Base-by-base conservation (phyloP, 2,329 filamentous ascomycete genomes). In the Allantophomopsis cytisporea region DNA sequence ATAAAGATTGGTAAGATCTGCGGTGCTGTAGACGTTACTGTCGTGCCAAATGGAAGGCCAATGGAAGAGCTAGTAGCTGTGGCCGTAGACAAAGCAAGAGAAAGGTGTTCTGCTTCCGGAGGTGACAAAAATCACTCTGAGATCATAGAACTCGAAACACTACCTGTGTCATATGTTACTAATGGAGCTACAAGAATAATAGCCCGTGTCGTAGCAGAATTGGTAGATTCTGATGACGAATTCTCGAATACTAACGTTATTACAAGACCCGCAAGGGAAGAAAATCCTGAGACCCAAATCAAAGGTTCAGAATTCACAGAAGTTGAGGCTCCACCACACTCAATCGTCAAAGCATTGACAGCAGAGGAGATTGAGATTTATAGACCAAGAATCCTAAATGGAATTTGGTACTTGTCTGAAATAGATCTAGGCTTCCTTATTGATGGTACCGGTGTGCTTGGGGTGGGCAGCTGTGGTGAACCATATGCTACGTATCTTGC, bases 11-110 rank as follows among this genome's bases (percentile, higher is more conserved):
- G 68, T 2, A 69, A 69, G 40, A 63, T 75, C 1, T 64, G 65
- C 2, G 70, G 68, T 0, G 63, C 65, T 8, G 56, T 74, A 2
- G 71, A 76, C 40, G 55, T 65, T 1, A 65, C 73, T n/a, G 61
- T 68, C 43, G 63, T 67, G 8, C 47, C 63, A 13, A 59, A 62
- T 16, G 59, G 57, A 3, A 57, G 57, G 2, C 49, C 58, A 3
- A 55, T 61, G 21, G 55, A 60, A 39, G 51, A 52, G 0, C 54
- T 65, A 1, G 54, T 66, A 2, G 55, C 59, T 16, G 60, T 58
- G 4, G 63, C 62, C 0, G 57, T 60, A 15, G 50, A 61, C 28
- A 54, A 52, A 21, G 55, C 57, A 5, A 50, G 59, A 2, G 45
- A 51, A 39, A 51, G 53, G 8, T 43, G 45, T 14, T 35, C 46